A percentile compares a stretch with the other conserved stretches of the same genome.
Evolutionary conservation across 495 filamentous ascomycete genomes (phyloP).

Genomic region (Neurospora africana): DNA sequence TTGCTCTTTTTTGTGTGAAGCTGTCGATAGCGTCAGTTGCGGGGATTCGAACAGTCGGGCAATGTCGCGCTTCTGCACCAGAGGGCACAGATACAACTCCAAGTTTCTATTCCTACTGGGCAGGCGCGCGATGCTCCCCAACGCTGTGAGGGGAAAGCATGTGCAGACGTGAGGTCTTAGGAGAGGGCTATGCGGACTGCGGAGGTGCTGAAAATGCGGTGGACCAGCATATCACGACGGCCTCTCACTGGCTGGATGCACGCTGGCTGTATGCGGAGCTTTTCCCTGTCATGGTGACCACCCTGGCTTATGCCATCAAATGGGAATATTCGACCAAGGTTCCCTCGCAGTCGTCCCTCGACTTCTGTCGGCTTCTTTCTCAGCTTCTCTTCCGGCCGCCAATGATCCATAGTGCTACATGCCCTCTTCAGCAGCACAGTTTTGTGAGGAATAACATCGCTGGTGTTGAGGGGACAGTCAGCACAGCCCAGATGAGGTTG

Average conservation of each 20-base stretch:
- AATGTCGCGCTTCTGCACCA: not conserved
- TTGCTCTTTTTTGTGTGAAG: not conserved
- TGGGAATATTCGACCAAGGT: not conserved
- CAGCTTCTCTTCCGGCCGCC: slow-evolving; percentile 8
- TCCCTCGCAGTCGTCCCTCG: slow-evolving; percentile 12
- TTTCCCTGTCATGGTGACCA: slow-evolving; percentile 11
- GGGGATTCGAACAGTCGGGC: not conserved
- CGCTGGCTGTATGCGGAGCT: slow-evolving; percentile 8
- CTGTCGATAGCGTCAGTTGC: not conserved
- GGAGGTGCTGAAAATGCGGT: slow-evolving; percentile 10
- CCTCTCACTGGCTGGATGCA: not conserved
- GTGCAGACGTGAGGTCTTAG: not conserved
- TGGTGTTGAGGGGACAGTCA: not conserved
- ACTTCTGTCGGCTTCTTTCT: slow-evolving; percentile 23
- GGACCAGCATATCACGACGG: not conserved
- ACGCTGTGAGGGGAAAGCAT: not conserved
- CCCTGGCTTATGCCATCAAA: slow-evolving; percentile 11
- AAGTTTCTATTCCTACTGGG: not conserved
- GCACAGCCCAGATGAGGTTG: not conserved
- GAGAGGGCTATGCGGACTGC: slow-evolving; percentile 10
- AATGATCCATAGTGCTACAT: slow-evolving; percentile 1
- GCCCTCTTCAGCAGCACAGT: not conserved
- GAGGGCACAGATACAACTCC: not conserved
- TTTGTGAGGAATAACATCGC: slow-evolving; percentile 2
- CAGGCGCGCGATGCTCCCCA: not conserved